phyloP scores from a whole-genome alignment of 2,329 filamentous ascomycete species.

The Cercospora citrullina region DNA sequence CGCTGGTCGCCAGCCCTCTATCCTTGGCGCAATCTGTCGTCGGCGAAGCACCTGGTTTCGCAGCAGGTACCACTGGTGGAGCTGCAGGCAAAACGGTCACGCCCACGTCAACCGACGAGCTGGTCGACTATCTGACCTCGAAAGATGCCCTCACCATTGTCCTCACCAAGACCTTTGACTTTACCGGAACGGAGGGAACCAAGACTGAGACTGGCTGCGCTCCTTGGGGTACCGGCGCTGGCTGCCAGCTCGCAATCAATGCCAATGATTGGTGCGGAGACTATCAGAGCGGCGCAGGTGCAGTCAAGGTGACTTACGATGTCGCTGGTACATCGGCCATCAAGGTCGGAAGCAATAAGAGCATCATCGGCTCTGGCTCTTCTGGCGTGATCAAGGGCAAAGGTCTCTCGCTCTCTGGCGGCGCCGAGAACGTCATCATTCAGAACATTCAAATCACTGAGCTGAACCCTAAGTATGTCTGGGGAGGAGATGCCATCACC shows the following conservation, averaged over 20 bases:
- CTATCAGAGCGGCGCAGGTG: conserved; percentile 12
- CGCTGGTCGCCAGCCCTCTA: conserved; percentile 57
- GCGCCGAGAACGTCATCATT: conserved; percentile 57
- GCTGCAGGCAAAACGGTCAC: conserved; percentile 49
- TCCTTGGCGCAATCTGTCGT: conserved; percentile 18
- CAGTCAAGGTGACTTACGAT: conserved; percentile 50
- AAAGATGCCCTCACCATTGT: conserved; percentile 57
- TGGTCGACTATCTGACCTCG: conserved; percentile 61
- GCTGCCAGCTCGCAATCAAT: conserved; percentile 58
- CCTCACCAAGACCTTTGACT: conserved; percentile 56
- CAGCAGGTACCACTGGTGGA: conserved; percentile 60
- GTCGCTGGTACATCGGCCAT: conserved; percentile 52
- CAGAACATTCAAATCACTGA: conserved; percentile 44
- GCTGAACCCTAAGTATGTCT: conserved; percentile 43
- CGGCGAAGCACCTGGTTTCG: conserved; percentile 52
- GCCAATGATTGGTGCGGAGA: conserved; percentile 56
- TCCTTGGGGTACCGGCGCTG: conserved; percentile 46
- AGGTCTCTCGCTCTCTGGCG: conserved; percentile 42
- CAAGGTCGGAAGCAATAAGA: conserved; percentile 45
- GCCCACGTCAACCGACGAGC: conserved; percentile 50
- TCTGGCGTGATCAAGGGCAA: conserved; percentile 47
- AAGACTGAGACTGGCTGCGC: conserved; percentile 57
- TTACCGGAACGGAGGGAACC: conserved; percentile 57
- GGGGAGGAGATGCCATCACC: conserved; percentile 44
- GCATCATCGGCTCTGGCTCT: conserved; percentile 43